Conservation (phyloP, 352 stramenopile genomes). For the Phytophthora aleatoria region DNA sequence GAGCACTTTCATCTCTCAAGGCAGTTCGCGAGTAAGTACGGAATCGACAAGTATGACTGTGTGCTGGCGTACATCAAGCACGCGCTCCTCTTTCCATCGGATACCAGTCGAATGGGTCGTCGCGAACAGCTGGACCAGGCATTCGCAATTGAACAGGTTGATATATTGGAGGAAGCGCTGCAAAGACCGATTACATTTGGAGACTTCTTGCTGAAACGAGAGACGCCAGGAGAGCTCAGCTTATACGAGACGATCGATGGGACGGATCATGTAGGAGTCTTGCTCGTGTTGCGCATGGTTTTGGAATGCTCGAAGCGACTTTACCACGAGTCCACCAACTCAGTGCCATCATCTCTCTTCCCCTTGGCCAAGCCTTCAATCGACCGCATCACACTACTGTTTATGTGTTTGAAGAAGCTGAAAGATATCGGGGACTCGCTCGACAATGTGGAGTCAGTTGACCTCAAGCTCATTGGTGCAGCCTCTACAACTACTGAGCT, state of each 20-base stretch:
- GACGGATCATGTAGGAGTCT: constrained; percentile 70
- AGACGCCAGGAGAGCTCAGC: constrained; percentile 15
- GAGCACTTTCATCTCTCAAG: constrained; percentile 49
- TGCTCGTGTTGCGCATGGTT: constrained; percentile 73
- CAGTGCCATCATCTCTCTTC: constrained; percentile 36
- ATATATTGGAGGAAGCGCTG: constrained; percentile 73
- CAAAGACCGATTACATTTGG: constrained; percentile 58
- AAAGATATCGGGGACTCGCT: constrained; percentile 50
- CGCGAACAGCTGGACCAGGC: constrained; percentile 74
- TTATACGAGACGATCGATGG: constrained; percentile 67
- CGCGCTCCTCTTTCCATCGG: constrained; percentile 33
- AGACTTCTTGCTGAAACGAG: constrained; percentile 51
- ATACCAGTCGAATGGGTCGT: constrained; percentile 22
- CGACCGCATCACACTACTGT: constrained; percentile 68
- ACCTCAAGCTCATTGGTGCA: constrained; percentile 69
- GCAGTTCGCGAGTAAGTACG: constrained; percentile 75
- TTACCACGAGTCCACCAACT: constrained; percentile 20
- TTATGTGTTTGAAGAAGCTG: constrained; percentile 81
- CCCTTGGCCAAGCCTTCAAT: constrained; percentile 54
- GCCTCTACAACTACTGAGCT: constrained; percentile 44
- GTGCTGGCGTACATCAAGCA: constrained; percentile 68
- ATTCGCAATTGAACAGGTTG: constrained; percentile 52
- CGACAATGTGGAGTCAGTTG: constrained; percentile 16
- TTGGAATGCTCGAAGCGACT: constrained; percentile 78
- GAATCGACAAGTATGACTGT: constrained; percentile 64